Percentiles rank a stretch among this genome's conserved stretches.
Evolutionary conservation across 2,329 filamentous ascomycete genomes (phyloP).

Genomic region (Ophiostoma pallidulum): DNA sequence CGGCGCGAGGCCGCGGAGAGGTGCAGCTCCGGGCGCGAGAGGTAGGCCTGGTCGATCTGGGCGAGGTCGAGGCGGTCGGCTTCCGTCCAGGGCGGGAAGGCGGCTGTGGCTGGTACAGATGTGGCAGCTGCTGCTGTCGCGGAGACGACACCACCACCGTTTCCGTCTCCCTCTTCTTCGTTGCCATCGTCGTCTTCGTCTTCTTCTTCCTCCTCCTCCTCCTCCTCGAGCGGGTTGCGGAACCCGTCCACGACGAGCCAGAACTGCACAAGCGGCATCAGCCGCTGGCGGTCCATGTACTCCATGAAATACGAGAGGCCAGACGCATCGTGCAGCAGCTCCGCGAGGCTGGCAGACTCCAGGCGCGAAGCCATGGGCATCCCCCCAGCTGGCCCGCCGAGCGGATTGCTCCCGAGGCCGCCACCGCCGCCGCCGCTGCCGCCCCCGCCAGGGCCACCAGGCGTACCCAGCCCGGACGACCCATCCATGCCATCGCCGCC

Average conservation of each 20-base stretch:
- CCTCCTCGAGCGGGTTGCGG: slow-evolving; percentile 86
- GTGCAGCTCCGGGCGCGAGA: slow-evolving; percentile 72
- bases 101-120: too few species aligned
- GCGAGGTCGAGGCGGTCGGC: slow-evolving; percentile 80
- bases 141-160: slow-evolving; percentile 62
- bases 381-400: neutral
- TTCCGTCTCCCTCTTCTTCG: slow-evolving; percentile 55
- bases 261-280: slow-evolving; percentile 90
- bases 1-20: slow-evolving; percentile 60
- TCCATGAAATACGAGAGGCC: slow-evolving; percentile 99
- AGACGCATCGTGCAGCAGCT: slow-evolving; percentile 81
- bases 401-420: neutral
- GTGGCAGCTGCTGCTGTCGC: too few species aligned
- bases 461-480: neutral
- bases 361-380: slow-evolving; percentile 47
- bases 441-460: neutral
- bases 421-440: slow-evolving; percentile 17
- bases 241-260: slow-evolving; percentile 98
- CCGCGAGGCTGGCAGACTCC: slow-evolving; percentile 66
- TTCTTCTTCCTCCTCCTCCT: slow-evolving; percentile 61
- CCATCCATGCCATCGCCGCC: neutral
- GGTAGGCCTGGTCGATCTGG: slow-evolving; percentile 84
- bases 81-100: slow-evolving; percentile 63
- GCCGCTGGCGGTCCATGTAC: slow-evolving; percentile 85
- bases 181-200: slow-evolving; percentile 62